A percentile compares a stretch with the other conserved stretches of the same genome.
Evolutionary conservation across 441 rosid genomes (phyloP).

Genomic region (Erysimum cheiri): DNA sequence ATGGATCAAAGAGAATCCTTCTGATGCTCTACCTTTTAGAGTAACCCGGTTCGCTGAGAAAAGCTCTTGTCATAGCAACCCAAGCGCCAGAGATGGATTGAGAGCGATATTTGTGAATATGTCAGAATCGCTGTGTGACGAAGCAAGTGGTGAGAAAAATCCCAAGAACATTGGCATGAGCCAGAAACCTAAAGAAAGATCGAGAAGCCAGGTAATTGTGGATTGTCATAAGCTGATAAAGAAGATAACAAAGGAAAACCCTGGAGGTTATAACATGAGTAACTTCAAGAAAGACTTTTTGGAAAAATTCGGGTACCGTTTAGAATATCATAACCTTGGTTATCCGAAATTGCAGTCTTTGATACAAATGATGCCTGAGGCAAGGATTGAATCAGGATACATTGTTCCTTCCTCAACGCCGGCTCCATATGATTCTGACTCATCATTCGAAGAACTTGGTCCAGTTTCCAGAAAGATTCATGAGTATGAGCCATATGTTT

Average conservation of each 20-base stretch:
- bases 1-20: constrained; percentile 58
- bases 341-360: constrained; percentile 54
- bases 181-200: constrained; percentile 46
- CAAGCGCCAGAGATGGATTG: constrained; percentile 49
- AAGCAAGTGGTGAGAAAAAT: constrained; percentile 43
- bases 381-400: constrained; percentile 52
- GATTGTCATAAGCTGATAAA: constrained; percentile 71
- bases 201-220: constrained; percentile 48
- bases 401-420: constrained; percentile 52
- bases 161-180: constrained; percentile 36
- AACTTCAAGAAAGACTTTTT: constrained; percentile 57
- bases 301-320: constrained; percentile 59
- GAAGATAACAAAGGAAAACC: constrained; percentile 53
- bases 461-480: constrained; percentile 48
- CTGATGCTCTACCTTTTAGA: constrained; percentile 58
- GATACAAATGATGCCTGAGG: constrained; percentile 63
- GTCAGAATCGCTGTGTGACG: constrained; percentile 19
- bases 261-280: constrained; percentile 62
- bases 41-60: constrained; percentile 39
- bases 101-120: constrained; percentile 26
- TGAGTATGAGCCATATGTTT: constrained; percentile 51
- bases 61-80: constrained; percentile 31
- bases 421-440: constrained; percentile 48
- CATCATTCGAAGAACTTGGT: constrained; percentile 74
- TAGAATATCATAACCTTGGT: constrained; percentile 60